These are phyloP conservation scores for Kodamaea derodonti DNA, from an alignment of 1,139 yeast species.

Conservation along the genomic window DNA sequence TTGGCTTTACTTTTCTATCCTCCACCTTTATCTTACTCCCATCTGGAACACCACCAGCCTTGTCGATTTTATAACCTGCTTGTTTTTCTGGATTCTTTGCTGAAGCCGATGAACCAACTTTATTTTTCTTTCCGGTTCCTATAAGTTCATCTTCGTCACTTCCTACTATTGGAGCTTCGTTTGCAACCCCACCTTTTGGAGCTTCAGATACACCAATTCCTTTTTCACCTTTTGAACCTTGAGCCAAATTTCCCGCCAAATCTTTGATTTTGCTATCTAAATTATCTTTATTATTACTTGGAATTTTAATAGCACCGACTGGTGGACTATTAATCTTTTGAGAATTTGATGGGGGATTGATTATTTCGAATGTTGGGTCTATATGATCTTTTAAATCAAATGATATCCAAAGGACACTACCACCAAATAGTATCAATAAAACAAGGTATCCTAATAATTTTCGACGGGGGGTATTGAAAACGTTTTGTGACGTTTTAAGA, in stretches of 20 bases:
- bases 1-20: too few species aligned
- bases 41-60: too few species aligned
- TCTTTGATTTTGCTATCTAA: conserved; percentile 26
- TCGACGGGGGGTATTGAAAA: conserved; percentile 36
- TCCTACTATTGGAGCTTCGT: conserved; percentile 45
- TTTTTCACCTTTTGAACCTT: conserved; percentile 41
- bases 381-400: conserved; percentile 33
- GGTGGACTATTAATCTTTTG: conserved; percentile 6
- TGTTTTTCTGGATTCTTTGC: not conserved
- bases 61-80: not conserved
- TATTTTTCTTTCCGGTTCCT: conserved; percentile 18
- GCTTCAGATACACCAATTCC: conserved; percentile 45
- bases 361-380: conserved; percentile 30
- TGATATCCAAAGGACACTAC: conserved; percentile 34
- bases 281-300: conserved; percentile 12
- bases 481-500: conserved; percentile 22
- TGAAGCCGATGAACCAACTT: conserved; percentile 2
- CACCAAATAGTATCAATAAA: conserved; percentile 34
- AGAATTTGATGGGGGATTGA: conserved; percentile 9
- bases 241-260: conserved; percentile 41
- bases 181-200: conserved; percentile 50
- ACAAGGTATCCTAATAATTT: conserved; percentile 38
- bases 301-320: conserved; percentile 1
- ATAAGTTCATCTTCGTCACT: conserved; percentile 36
- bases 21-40: too few species aligned